These are phyloP conservation scores for Microsporum audouinii DNA, from an alignment of 2,329 filamentous ascomycete genomes.

Conservation along the genomic window DNA sequence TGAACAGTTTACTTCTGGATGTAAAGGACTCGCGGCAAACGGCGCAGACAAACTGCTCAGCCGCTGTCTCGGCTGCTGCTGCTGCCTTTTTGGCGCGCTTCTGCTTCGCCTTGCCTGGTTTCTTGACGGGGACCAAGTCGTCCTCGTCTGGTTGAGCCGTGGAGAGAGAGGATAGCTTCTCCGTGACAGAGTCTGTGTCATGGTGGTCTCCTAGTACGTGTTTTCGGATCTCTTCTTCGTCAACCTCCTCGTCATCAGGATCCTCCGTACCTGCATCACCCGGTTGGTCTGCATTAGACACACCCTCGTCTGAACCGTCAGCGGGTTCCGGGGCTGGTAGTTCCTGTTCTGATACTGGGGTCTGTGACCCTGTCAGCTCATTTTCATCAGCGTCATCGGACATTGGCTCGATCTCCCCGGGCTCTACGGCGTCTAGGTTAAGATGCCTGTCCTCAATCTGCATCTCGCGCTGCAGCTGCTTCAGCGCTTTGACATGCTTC, in stretches of 20 bases:
- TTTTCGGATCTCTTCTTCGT: conserved; percentile 15
- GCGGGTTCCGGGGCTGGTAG: background rate
- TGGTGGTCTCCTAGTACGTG: background rate
- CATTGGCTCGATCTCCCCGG: background rate
- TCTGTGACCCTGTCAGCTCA: background rate
- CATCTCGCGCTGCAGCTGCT: conserved; percentile 73
- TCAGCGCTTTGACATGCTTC: conserved; percentile 80
- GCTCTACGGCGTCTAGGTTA: conserved; percentile 14
- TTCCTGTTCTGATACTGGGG: background rate
- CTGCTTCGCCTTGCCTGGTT: conserved; percentile 43
- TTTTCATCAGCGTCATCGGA: background rate
- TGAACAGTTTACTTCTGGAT: conserved; percentile 60
- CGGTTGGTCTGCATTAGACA: background rate
- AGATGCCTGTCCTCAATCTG: conserved; percentile 57
- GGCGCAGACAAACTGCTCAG: conserved; percentile 52
- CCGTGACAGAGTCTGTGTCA: conserved; percentile 29
- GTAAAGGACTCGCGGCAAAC: conserved; percentile 68
- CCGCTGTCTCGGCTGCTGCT: conserved; percentile 27
- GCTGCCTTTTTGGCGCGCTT: conserved; percentile 43
- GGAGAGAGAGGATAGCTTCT: conserved; percentile 15
- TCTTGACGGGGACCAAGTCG: conserved; percentile 17
- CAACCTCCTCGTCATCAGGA: background rate
- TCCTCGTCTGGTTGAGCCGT: background rate
- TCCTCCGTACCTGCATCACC: background rate
- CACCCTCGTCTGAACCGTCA: background rate